Evolutionary conservation across 805 yeast species (phyloP).

Genomic region (Monosporozyma unispora): DNA sequence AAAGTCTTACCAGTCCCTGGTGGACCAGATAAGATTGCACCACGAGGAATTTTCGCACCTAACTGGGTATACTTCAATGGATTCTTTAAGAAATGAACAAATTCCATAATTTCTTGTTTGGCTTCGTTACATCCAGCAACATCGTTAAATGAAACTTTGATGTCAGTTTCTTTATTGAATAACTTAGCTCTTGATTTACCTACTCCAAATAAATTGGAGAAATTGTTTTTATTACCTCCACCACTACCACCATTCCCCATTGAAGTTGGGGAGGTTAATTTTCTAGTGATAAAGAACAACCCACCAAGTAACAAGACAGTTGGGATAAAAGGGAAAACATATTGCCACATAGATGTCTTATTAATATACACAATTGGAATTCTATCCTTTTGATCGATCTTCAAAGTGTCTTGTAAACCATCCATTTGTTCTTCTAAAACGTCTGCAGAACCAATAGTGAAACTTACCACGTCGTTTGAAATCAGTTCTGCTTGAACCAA

Average conservation of each 20-base stretch:
- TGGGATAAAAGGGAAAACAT: constrained; percentile 66
- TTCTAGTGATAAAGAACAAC: constrained; percentile 38
- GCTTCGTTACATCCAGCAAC: constrained; percentile 96
- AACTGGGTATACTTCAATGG: constrained; percentile 77
- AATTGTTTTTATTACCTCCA: constrained; percentile 23
- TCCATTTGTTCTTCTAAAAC: constrained; percentile 77
- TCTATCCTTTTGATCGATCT: constrained; percentile 59
- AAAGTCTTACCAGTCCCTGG: constrained; percentile 97
- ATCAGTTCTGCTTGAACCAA: constrained; percentile 61
- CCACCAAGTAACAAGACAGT: constrained; percentile 77
- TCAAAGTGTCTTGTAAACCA: constrained; percentile 57
- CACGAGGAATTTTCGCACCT: constrained; percentile 93
- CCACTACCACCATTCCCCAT: constrained; percentile 47
- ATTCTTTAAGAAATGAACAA: constrained; percentile 78
- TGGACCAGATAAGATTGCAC: constrained; percentile 89
- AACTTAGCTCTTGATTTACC: constrained; percentile 74
- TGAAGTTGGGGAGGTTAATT: constrained; percentile 20
- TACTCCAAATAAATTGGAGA: constrained; percentile 55
- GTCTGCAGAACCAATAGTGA: constrained; percentile 84
- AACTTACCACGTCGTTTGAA: constrained; percentile 46
- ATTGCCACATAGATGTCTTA: constrained; percentile 53
- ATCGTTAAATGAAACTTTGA: constrained; percentile 73
- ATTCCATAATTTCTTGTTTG: constrained; percentile 91
- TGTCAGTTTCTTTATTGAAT: constrained; percentile 75
- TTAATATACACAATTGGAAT: constrained; percentile 72